These are phyloP conservation scores for Hortaea sp. DNA, from an alignment of 2,329 filamentous ascomycete genomes.

Conservation along the genomic window DNA sequence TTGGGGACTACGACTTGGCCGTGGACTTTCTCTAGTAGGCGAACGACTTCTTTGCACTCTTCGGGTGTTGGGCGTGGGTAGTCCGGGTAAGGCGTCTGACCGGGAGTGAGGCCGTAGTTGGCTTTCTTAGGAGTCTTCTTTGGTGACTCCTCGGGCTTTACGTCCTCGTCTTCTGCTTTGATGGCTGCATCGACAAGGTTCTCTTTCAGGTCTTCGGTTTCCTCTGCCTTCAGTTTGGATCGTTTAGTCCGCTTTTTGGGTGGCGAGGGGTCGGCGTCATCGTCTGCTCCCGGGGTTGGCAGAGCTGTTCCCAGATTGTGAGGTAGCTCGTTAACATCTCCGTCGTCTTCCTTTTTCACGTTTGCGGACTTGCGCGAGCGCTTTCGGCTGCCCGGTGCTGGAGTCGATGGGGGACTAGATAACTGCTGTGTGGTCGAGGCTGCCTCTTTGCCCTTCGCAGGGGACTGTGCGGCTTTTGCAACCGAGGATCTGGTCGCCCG, in stretches of 20 bases:
- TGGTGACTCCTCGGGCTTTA: slow-evolving; percentile 13
- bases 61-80: slow-evolving; percentile 54
- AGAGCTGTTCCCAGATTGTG: slow-evolving; percentile 43
- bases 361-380: slow-evolving; percentile 21
- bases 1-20: slow-evolving; percentile 54
- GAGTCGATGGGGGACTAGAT: slow-evolving; percentile 34
- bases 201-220: slow-evolving; percentile 5
- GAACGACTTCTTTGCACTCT: slow-evolving; percentile 60
- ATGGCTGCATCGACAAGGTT: slow-evolving; percentile 1
- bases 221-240: slow-evolving; percentile 4
- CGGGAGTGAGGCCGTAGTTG: slow-evolving; percentile 37
- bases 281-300: slow-evolving; percentile 19
- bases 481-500: slow-evolving; percentile 11
- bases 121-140: slow-evolving; percentile 31
- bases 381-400: slow-evolving; percentile 25
- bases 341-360: slow-evolving; percentile 25
- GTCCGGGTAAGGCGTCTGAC: slow-evolving; percentile 56
- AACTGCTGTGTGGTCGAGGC: slow-evolving; percentile 26
- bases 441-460: no score
- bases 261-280: slow-evolving; percentile 12
- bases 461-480: no score
- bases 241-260: slow-evolving; percentile 19
- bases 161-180: slow-evolving; percentile 11
- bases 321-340: slow-evolving; percentile 40
- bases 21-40: slow-evolving; percentile 55